Conservation (phyloP, 2,329 filamentous ascomycete genomes). For the Alternaria rosae region DNA sequence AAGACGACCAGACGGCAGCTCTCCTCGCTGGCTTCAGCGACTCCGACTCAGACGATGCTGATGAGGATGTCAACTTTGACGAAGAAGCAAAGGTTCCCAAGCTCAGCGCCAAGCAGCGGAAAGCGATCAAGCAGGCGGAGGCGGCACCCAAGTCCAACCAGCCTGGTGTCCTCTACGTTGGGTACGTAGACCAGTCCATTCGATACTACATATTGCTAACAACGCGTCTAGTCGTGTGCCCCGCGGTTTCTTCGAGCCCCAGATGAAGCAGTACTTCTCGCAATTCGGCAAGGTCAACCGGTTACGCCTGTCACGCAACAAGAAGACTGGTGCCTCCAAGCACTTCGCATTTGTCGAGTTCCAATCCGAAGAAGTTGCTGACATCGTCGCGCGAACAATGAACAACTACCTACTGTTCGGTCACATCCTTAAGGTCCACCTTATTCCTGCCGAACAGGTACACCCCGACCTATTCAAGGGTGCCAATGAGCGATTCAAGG, state of each 20-base stretch:
- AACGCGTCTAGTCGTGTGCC: constrained; percentile 72
- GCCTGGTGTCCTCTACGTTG: constrained; percentile 86
- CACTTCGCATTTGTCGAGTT: constrained; percentile 98
- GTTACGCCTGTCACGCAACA: constrained; percentile 88
- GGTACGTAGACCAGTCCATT: constrained; percentile 52
- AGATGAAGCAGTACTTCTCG: constrained; percentile 91
- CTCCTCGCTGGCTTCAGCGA: constrained; percentile 61
- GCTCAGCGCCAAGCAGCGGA: constrained; percentile 41
- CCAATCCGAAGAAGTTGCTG: constrained; percentile 75
- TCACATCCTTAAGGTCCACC: constrained; percentile 88
- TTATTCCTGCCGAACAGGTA: constrained; percentile 77
- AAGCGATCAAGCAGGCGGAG: constrained; percentile 59
- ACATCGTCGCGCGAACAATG: constrained; percentile 95
- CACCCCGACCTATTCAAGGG: constrained; percentile 88
- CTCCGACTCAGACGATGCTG: constrained; percentile 51
- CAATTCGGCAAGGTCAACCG: constrained; percentile 87
- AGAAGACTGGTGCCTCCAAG: constrained; percentile 87
- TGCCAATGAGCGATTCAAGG: constrained; percentile 88
- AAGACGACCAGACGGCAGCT: constrained; percentile 59
- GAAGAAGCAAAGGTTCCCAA: constrained; percentile 44
- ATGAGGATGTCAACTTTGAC: constrained; percentile 46
- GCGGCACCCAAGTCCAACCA: constrained; percentile 61
- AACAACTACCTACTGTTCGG: constrained; percentile 96
- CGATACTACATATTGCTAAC: neutral
- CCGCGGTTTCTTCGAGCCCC: constrained; percentile 95